Percentiles rank a stretch among this genome's conserved stretches.
These are phyloP conservation scores for Flaveria linearis DNA, from an alignment of 129 eudicot species.

Conservation along the genomic window DNA sequence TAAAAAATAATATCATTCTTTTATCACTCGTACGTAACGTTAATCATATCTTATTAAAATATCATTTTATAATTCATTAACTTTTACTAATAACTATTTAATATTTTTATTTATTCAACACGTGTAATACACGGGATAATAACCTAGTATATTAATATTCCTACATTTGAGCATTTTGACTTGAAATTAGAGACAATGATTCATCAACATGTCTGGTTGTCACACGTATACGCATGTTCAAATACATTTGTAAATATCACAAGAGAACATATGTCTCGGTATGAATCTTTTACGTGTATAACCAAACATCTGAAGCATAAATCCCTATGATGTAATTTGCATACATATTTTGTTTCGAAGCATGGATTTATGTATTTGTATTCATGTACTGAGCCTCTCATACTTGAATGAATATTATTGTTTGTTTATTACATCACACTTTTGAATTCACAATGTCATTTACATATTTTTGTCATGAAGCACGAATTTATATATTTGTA, in stretches of 20 bases:
- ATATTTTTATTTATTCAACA: too few relatives aligned
- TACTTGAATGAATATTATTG: background rate
- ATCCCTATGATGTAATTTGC: background rate
- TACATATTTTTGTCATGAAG: background rate
- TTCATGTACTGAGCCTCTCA: background rate
- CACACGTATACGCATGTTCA: background rate
- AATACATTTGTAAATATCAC: background rate
- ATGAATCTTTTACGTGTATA: background rate
- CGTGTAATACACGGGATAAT: too few relatives aligned
- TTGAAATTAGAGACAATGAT: background rate
- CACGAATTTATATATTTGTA: conserved; percentile 3
- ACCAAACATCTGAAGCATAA: background rate
- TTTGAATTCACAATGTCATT: conserved; percentile 13
- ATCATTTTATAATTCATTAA: too few relatives aligned
- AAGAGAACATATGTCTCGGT: background rate
- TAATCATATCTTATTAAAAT: too few relatives aligned
- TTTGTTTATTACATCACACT: background rate
- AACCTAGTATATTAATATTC: too few relatives aligned
- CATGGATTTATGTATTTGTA: conserved; percentile 13
- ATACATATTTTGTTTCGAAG: background rate
- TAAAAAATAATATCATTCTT: too few relatives aligned
- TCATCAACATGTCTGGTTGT: background rate
- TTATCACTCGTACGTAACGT: too few relatives aligned
- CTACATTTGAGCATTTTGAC: too few relatives aligned
- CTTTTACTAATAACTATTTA: too few relatives aligned